Percentiles rank a stretch among this genome's conserved stretches.
phyloP scores from a whole-genome alignment of 2,329 filamentous ascomycete genomes.

The Aspergillus clavatus region DNA sequence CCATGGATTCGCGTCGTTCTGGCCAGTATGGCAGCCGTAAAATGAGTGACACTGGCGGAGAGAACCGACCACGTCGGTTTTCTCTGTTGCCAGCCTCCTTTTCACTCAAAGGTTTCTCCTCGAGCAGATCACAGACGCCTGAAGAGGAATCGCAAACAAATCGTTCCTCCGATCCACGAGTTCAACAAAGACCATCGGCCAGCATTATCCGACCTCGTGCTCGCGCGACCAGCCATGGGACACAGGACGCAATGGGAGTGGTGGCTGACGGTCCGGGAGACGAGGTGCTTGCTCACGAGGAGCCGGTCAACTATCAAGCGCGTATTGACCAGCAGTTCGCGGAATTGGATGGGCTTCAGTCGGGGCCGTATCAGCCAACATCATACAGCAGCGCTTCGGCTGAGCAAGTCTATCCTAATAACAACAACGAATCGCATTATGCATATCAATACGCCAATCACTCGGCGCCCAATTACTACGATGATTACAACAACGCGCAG shows the following conservation, averaged over 20 bases:
- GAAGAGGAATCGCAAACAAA: conserved; percentile 37
- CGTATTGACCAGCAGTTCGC: conserved; percentile 42
- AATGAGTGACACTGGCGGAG: conserved; percentile 61
- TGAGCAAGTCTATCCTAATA: conserved; percentile 29
- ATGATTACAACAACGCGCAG: conserved; percentile 44
- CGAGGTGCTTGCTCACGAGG: conserved; percentile 19
- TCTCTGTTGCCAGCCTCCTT: conserved; percentile 64
- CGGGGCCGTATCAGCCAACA: conserved; percentile 24
- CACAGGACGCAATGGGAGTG: conserved; percentile 28
- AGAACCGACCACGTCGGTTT: conserved; percentile 61
- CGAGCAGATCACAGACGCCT: conserved; percentile 47
- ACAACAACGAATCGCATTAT: conserved; percentile 28
- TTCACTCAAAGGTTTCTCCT: conserved; percentile 61
- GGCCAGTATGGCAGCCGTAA: conserved; percentile 68
- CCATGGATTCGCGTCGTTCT: conserved; percentile 70
- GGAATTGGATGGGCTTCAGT: conserved; percentile 32
- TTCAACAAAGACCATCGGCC: conserved; percentile 33
- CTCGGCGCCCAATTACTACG: conserved; percentile 42
- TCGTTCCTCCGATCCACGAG: conserved; percentile 32
- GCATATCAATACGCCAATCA: conserved; percentile 28
- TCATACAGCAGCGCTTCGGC: conserved; percentile 26
- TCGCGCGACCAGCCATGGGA: conserved; percentile 31
- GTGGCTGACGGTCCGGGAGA: conserved; percentile 28
- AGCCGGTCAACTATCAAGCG: conserved; percentile 36
- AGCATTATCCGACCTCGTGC: conserved; percentile 26